Conservation (phyloP, 1,139 yeast species). For the Scheffersomyces lignicola region DNA sequence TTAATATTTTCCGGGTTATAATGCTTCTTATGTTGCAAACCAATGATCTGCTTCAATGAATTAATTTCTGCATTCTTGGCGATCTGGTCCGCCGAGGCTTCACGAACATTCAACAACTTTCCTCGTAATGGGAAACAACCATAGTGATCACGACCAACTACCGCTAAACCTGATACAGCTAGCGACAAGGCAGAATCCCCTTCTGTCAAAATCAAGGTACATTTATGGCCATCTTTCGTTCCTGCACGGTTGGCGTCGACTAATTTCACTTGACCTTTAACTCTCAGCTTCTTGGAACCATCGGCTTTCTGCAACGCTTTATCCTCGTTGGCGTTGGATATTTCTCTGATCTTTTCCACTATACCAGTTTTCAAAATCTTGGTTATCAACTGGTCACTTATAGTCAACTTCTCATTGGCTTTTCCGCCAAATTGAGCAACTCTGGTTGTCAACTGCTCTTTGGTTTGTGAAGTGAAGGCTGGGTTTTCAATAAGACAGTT, state of each 20-base stretch:
- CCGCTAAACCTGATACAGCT: slow-evolving; percentile 93
- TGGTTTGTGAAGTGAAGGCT: slow-evolving; percentile 96
- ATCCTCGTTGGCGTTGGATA: slow-evolving; percentile 85
- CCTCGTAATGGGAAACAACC: slow-evolving; percentile 97
- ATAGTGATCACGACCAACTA: slow-evolving; percentile 92
- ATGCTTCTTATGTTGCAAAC: slow-evolving; percentile 86
- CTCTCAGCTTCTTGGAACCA: slow-evolving; percentile 79
- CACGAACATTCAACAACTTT: slow-evolving; percentile 91
- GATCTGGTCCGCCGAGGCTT: slow-evolving; percentile 92
- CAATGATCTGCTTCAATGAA: slow-evolving; percentile 93
- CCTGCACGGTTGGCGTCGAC: slow-evolving; percentile 99
- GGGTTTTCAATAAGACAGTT: slow-evolving; percentile 96
- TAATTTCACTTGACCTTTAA: slow-evolving; percentile 85
- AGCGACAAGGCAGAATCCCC: slow-evolving; percentile 95
- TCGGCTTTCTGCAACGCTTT: slow-evolving; percentile 89
- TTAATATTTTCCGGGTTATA: slow-evolving; percentile 64
- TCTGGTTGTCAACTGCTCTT: slow-evolving; percentile 91
- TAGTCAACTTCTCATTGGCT: slow-evolving; percentile 51
- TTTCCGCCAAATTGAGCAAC: slow-evolving; percentile 87
- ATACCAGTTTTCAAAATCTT: slow-evolving; percentile 75
- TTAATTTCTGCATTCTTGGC: slow-evolving; percentile 92
- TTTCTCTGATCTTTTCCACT: slow-evolving; percentile 76
- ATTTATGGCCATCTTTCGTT: slow-evolving; percentile 84
- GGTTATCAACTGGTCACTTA: slow-evolving; percentile 75
- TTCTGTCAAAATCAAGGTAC: slow-evolving; percentile 92